Evolutionary conservation across 495 filamentous ascomycete genomes (phyloP), one percentile per base, ranked within the genome.

Genomic region (Sphaerosporella brunnea): DNA sequence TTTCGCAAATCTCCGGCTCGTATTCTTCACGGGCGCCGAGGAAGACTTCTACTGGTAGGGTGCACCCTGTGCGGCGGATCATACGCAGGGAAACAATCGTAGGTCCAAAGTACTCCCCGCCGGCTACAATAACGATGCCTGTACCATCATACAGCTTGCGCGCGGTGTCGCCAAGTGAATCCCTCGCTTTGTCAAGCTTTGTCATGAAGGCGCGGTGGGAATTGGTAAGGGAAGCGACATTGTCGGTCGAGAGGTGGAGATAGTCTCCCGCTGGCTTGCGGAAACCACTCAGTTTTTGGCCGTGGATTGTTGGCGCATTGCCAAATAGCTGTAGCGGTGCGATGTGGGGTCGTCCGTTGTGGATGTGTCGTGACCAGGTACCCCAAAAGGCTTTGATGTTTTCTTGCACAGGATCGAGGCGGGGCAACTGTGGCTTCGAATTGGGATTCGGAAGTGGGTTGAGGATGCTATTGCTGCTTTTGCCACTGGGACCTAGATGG

Each of bases 41-140:
- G 38, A 72, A 74, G 8, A 78, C 65, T 55, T 80, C 68, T 1
- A 77, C 69, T 4, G 73, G 75, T 16, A 80, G 55, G 0, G 50
- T 67, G 5, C 69, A 75, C 36, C 73, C 74, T 4, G 65, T 64
- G 23, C 69, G 68, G 7, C 76, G 70, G 5, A 78, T 64, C 69
- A 77, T 74, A 8, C 69, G 65, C n/a, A 78, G 48, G 8, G 70
- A 66, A 2, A 69, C 65, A 23, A 79, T 45, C 47, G 51, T 53
- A 19, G 55, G 42, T 1, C 59, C 58, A n/a, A 64, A 54, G 45
- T 60, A 62, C 23, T 42, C 13, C 0, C 47, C 54, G 19, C 61
- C 62, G 15, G 59, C 57, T 9, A 59, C 51, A 58, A 70, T 72
- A 2, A 77, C 74, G 21, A 79, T 59, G 1, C 75, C 75, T 8